These are phyloP conservation scores for Phytophthora sansomeana DNA, from an alignment of 352 stramenopile genomes.

Conservation along the genomic window DNA sequence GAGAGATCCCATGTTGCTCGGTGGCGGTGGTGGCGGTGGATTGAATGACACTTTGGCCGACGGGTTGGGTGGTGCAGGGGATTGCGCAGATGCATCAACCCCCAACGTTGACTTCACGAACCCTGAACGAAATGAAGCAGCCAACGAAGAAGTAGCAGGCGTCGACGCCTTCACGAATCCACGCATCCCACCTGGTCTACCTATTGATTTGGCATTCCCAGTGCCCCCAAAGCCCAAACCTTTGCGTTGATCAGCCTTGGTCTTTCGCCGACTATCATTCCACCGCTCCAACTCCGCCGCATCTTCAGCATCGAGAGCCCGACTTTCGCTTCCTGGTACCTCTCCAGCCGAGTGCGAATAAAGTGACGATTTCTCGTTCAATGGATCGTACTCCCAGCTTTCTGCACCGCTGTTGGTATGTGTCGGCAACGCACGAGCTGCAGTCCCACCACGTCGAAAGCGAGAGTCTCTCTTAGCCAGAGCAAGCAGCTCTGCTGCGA, in stretches of 20 bases:
- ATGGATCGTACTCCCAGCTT: background rate
- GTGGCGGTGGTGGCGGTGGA: background rate
- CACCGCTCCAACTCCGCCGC: slow-evolving; percentile 65
- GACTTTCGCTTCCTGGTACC: background rate
- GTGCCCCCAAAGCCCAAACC: slow-evolving; percentile 65
- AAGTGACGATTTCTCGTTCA: background rate
- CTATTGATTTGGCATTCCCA: slow-evolving; percentile 15
- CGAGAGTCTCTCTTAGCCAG: slow-evolving; percentile 58
- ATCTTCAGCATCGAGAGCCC: slow-evolving; percentile 50
- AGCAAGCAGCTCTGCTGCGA: slow-evolving; percentile 61
- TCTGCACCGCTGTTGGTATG: background rate
- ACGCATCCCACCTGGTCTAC: slow-evolving; percentile 16
- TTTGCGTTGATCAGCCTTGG: slow-evolving; percentile 71
- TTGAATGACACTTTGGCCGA: background rate
- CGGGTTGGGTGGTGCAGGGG: slow-evolving; percentile 1
- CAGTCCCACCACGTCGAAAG: slow-evolving; percentile 52
- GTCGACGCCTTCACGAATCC: slow-evolving; percentile 43
- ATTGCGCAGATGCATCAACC: slow-evolving; percentile 8
- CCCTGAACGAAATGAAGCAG: slow-evolving; percentile 35
- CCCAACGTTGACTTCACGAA: slow-evolving; percentile 53
- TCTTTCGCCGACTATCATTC: slow-evolving; percentile 61
- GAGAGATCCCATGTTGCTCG: background rate
- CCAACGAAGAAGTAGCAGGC: slow-evolving; percentile 11
- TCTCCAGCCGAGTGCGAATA: background rate
- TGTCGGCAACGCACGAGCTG: slow-evolving; percentile 1